Percentiles rank a stretch among this genome's conserved stretches.
phyloP scores from a whole-genome alignment of 2,329 filamentous ascomycete genomes.

The Botryotinia globosa region DNA sequence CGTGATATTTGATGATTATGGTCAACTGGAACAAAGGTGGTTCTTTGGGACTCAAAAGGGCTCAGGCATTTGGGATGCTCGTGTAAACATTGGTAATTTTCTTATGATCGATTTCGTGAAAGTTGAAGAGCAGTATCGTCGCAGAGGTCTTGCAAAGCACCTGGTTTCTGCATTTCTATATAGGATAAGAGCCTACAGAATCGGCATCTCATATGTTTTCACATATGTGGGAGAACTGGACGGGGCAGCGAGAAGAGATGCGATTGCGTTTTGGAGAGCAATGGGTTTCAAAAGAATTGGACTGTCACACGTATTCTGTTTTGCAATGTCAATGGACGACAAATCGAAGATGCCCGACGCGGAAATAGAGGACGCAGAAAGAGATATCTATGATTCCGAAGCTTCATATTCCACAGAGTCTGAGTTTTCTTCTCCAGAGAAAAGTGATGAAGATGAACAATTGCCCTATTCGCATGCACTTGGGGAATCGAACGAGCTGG shows the following conservation, averaged over 20 bases:
- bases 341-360: neutral
- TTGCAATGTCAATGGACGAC: neutral
- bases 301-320: neutral
- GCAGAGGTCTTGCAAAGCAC: neutral
- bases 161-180: neutral
- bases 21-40: neutral
- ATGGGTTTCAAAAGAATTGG: neutral
- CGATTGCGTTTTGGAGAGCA: neutral
- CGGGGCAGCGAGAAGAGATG: neutral
- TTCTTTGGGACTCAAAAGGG: neutral
- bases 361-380: neutral
- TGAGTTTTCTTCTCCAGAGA: neutral
- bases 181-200: neutral
- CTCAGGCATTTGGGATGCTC: slow-evolving; percentile 2
- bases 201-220: neutral
- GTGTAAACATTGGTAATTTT: neutral
- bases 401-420: neutral
- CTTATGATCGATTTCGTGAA: neutral
- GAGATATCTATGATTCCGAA: neutral
- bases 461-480: neutral
- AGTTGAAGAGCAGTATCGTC: neutral
- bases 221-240: neutral
- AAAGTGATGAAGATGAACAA: neutral
- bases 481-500: neutral
- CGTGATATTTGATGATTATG: neutral